phyloP scores from a whole-genome alignment of 148 eudicot genomes.

The Drosera capensis region DNA sequence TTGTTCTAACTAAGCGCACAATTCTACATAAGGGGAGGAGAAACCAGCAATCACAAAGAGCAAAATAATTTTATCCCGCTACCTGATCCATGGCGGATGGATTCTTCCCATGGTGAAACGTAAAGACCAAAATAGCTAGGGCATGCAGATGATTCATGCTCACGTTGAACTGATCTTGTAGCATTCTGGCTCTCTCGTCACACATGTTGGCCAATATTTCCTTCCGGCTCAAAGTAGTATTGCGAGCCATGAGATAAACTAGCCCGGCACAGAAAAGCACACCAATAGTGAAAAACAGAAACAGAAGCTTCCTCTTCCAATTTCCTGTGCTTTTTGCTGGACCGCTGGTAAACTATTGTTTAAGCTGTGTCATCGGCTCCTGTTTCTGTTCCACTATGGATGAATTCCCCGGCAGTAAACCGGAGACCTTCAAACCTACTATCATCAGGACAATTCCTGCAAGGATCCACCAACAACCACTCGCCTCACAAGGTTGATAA shows the following conservation, averaged over 20 bases:
- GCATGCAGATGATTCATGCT: conserved; percentile 66
- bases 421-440: too few relatives aligned
- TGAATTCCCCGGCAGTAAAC: too few relatives aligned
- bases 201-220: conserved; percentile 58
- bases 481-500: too few relatives aligned
- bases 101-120: conserved; percentile 46
- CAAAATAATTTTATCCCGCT: too few relatives aligned
- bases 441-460: too few relatives aligned
- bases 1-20: too few relatives aligned
- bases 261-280: conserved; percentile 19
- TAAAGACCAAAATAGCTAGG: conserved; percentile 48
- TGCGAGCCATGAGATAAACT: conserved; percentile 14
- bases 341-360: conserved; percentile 21
- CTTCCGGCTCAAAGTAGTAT: conserved; percentile 36
- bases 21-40: too few relatives aligned
- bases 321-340: conserved; percentile 29
- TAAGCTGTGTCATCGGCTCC: too few relatives aligned
- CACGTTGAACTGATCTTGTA: conserved; percentile 68
- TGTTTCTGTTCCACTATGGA: too few relatives aligned
- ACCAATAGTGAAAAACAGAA: conserved; percentile 22
- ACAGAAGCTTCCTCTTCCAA: conserved; percentile 40
- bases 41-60: not conserved
- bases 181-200: conserved; percentile 67
- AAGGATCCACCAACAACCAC: too few relatives aligned
- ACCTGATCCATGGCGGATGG: conserved; percentile 73